Evolutionary conservation across 495 filamentous ascomycete genomes (phyloP).

Genomic region (Penicillium arizonense): DNA sequence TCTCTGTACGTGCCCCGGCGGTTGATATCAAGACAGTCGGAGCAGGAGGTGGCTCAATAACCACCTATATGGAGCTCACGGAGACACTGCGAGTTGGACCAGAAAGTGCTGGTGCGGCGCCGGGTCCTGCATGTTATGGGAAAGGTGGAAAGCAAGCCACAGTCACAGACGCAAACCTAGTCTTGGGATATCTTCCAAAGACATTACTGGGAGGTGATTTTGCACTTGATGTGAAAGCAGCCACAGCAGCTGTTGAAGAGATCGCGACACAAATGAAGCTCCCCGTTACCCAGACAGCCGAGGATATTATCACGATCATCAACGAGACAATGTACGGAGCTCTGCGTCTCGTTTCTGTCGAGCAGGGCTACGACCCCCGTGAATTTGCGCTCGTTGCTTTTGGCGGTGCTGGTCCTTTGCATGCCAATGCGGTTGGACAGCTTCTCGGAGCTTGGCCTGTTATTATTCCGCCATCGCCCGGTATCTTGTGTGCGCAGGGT

Average conservation of each 20-base stretch:
- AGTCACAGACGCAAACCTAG: slow-evolving; percentile 51
- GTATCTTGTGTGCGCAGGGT: slow-evolving; percentile 49
- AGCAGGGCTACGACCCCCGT: slow-evolving; percentile 51
- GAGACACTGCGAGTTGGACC: slow-evolving; percentile 49
- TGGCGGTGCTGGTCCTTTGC: slow-evolving; percentile 50
- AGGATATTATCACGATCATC: slow-evolving; percentile 47
- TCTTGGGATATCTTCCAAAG: slow-evolving; percentile 47
- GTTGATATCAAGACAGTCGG: slow-evolving; percentile 51
- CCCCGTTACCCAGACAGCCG: slow-evolving; percentile 39
- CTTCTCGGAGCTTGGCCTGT: slow-evolving; percentile 50
- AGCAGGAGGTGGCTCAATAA: slow-evolving; percentile 49
- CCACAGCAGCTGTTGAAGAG: slow-evolving; percentile 32
- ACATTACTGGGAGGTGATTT: slow-evolving; percentile 47
- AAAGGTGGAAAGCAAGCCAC: slow-evolving; percentile 45
- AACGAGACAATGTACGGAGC: slow-evolving; percentile 55
- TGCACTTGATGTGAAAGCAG: slow-evolving; percentile 37
- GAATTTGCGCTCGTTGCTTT: slow-evolving; percentile 53
- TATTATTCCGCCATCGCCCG: slow-evolving; percentile 50
- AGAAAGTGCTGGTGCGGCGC: slow-evolving; percentile 46
- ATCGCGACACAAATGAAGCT: slow-evolving; percentile 46
- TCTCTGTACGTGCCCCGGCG: slow-evolving; percentile 47
- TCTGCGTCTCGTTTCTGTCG: slow-evolving; percentile 48
- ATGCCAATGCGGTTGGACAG: slow-evolving; percentile 48
- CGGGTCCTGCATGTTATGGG: slow-evolving; percentile 49
- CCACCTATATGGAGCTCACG: slow-evolving; percentile 44